A percentile compares a stretch with the other conserved stretches of the same genome.
Conservation (phyloP, 768 basidiomycete genomes). For the Amanita fuliginea region DNA sequence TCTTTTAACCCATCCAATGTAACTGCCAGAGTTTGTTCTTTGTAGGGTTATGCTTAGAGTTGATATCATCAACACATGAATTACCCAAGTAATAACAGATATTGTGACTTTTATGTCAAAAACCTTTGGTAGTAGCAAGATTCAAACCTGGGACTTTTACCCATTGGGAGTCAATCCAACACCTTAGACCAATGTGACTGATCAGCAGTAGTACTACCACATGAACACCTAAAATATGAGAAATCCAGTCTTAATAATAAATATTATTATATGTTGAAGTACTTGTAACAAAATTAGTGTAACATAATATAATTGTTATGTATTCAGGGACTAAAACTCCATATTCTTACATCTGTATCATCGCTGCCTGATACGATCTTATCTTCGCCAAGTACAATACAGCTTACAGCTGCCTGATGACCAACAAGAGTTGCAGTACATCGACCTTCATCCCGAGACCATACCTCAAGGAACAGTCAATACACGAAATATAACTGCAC, state of each 20-base stretch:
- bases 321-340: slow-evolving; percentile 44
- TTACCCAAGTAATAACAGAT: too few species aligned
- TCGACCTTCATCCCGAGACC: slow-evolving; percentile 83
- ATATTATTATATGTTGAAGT: too few species aligned
- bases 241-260: too few species aligned
- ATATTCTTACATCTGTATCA: slow-evolving; percentile 79
- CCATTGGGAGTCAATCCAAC: slow-evolving; percentile 88
- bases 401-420: slow-evolving; percentile 90
- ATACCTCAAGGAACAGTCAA: slow-evolving; percentile 47
- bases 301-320: too few species aligned
- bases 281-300: too few species aligned
- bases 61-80: too few species aligned
- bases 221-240: too few species aligned
- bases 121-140: slow-evolving; percentile 67
- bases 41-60: too few species aligned
- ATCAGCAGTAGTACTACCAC: too few species aligned
- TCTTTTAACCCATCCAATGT: too few species aligned
- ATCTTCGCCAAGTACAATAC: slow-evolving; percentile 83
- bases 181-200: slow-evolving; percentile 90
- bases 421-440: slow-evolving; percentile 88
- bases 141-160: slow-evolving; percentile 81
- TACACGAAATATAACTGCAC: slow-evolving; percentile 6
- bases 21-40: too few species aligned
- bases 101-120: neutral
- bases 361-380: slow-evolving; percentile 96